Conservation (phyloP, 352 stramenopile species). For the Detonula confervacea region DNA sequence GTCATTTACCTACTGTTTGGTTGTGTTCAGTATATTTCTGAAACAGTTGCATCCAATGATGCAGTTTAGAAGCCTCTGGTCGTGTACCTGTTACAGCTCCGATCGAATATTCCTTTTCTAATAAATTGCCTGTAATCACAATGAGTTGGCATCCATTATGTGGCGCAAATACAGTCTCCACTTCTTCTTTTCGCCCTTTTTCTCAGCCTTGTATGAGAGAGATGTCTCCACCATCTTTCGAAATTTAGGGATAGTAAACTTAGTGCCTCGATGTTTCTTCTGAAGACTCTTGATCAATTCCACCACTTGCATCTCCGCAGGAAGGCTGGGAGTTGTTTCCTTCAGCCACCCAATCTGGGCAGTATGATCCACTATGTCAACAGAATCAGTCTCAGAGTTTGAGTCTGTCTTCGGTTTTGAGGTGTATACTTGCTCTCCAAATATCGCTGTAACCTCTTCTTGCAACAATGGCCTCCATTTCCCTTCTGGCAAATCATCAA, state of each 20-base stretch:
- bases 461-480: conserved; percentile 68
- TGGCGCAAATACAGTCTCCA: conserved; percentile 8
- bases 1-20: too few relatives aligned
- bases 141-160: conserved; percentile 12
- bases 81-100: too few relatives aligned
- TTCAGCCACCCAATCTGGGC: background rate
- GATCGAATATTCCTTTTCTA: too few relatives aligned
- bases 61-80: too few relatives aligned
- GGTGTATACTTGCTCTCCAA: conserved; percentile 9
- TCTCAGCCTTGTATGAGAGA: conserved; percentile 5
- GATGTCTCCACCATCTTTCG: background rate
- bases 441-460: conserved; percentile 60
- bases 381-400: background rate
- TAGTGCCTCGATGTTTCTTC: background rate
- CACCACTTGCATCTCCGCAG: conserved; percentile 1
- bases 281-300: background rate
- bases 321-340: background rate
- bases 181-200: conserved; percentile 1
- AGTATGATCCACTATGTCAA: background rate
- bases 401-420: background rate
- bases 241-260: background rate
- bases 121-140: background rate
- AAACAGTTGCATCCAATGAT: too few relatives aligned
- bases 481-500: conserved; percentile 55
- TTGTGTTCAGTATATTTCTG: too few relatives aligned